A percentile compares a stretch with the other conserved stretches of the same genome.
phyloP scores from a whole-genome alignment of 495 filamentous ascomycete species.

The Lophiostoma macrostomum region DNA sequence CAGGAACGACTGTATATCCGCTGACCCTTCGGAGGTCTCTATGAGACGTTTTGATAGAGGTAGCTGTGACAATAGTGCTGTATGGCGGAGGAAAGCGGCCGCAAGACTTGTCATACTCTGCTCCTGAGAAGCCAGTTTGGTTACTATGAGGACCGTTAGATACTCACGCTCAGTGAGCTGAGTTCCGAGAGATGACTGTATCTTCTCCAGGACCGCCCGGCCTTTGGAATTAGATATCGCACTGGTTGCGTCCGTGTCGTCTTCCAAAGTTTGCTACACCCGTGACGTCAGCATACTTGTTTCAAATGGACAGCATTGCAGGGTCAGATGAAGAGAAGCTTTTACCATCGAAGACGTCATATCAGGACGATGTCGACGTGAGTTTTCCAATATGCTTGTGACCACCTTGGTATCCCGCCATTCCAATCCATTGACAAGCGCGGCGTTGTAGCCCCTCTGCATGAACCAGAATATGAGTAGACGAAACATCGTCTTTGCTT shows the following conservation, averaged over 20 bases:
- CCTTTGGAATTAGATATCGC: not conserved
- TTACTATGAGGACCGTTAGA: conserved; percentile 9
- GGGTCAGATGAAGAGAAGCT: not conserved
- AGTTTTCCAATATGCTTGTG: conserved; percentile 23
- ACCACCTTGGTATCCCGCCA: conserved; percentile 59
- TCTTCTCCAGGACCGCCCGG: conserved; percentile 3
- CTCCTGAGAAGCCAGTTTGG: not conserved
- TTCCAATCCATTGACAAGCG: conserved; percentile 58
- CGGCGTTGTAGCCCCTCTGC: conserved; percentile 51
- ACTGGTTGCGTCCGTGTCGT: not conserved
- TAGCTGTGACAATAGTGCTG: conserved; percentile 36
- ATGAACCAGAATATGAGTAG: conserved; percentile 51
- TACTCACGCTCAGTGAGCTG: conserved; percentile 23
- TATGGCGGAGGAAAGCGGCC: conserved; percentile 38
- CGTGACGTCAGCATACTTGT: too few relatives aligned
- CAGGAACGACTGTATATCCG: conserved; percentile 27
- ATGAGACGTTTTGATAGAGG: conserved; percentile 35
- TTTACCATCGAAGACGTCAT: not conserved
- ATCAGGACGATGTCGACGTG: not conserved
- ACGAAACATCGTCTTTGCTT: conserved; percentile 41
- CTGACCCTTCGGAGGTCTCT: not conserved
- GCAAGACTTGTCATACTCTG: not conserved
- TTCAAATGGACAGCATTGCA: too few relatives aligned
- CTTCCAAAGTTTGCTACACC: not conserved
- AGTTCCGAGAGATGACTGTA: not conserved